A percentile compares a stretch with the other conserved stretches of the same genome.
phyloP scores from a whole-genome alignment of 495 filamentous ascomycete species.

The Poronia punctata region DNA sequence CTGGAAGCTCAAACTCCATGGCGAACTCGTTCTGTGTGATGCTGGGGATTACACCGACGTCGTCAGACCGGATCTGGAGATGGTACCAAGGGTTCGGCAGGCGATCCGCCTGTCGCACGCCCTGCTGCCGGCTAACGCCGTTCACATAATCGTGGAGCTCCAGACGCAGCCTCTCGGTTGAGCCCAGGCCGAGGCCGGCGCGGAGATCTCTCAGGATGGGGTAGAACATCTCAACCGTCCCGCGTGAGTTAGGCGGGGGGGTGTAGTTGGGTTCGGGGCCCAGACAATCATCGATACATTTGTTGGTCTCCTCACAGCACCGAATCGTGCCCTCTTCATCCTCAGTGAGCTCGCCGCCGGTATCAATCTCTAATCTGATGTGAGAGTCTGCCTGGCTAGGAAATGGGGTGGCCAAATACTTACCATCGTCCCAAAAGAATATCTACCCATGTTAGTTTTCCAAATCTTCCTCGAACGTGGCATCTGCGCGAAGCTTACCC shows the following conservation, averaged over 20 bases:
- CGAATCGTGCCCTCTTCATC: conserved; percentile 16
- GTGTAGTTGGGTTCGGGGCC: conserved; percentile 19
- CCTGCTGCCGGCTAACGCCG: conserved; percentile 19
- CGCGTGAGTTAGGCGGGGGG: conserved; percentile 13
- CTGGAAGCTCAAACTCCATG: conserved; percentile 24
- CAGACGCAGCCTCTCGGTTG: conserved; percentile 14
- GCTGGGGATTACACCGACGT: conserved; percentile 22
- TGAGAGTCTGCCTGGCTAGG: no score
- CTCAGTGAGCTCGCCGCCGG: conserved; percentile 20
- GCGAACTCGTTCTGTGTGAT: conserved; percentile 23
- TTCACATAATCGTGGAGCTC: conserved; percentile 23
- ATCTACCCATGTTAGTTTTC: conserved; percentile 5
- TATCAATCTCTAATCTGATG: conserved; percentile 24
- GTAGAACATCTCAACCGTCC: conserved; percentile 20
- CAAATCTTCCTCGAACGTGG: neutral
- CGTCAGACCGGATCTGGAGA: conserved; percentile 18
- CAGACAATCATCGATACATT: conserved; percentile 20
- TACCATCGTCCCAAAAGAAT: conserved; percentile 26
- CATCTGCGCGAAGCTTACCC: conserved; percentile 10
- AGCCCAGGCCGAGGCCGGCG: conserved; percentile 10
- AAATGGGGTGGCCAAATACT: no score
- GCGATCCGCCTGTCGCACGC: conserved; percentile 16
- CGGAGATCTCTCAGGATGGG: conserved; percentile 19
- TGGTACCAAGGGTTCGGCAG: conserved; percentile 26
- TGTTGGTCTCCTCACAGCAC: conserved; percentile 19